phyloP scores from a whole-genome alignment of 2,329 filamentous ascomycete species.

The Pestalotiopsis sp. region DNA sequence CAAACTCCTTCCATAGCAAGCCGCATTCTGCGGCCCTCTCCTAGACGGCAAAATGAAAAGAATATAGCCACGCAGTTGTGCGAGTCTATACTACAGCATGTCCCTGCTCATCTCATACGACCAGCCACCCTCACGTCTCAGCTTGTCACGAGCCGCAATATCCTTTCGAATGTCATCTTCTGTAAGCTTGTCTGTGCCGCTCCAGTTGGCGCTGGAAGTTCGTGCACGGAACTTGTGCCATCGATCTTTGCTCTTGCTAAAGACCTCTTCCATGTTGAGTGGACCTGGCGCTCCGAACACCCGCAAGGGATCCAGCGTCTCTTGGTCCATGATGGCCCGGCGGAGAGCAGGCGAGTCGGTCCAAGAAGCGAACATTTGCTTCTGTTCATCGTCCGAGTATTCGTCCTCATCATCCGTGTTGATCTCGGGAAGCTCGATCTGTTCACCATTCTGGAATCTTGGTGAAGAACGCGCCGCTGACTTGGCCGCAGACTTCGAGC shows the following conservation, averaged over 20 bases:
- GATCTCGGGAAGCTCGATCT: conserved; percentile 92
- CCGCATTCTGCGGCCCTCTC: not conserved
- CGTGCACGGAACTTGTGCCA: conserved; percentile 87
- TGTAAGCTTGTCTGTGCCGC: conserved; percentile 73
- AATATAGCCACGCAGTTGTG: not conserved
- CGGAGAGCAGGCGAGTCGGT: conserved; percentile 85
- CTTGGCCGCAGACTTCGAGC: conserved; percentile 61
- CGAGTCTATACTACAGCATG: conserved; percentile 24
- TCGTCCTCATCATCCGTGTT: conserved; percentile 93
- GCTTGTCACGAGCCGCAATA: conserved; percentile 66
- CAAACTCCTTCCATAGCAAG: not conserved
- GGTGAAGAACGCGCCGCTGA: conserved; percentile 72
- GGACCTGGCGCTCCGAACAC: conserved; percentile 90
- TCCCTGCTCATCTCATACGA: conserved; percentile 51
- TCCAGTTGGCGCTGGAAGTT: conserved; percentile 96
- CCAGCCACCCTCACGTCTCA: conserved; percentile 75
- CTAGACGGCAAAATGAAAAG: not conserved
- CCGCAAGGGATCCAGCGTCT: conserved; percentile 78
- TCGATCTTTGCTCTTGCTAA: conserved; percentile 83
- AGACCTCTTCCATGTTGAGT: conserved; percentile 95
- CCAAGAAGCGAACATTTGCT: conserved; percentile 76
- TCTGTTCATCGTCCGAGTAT: conserved; percentile 62
- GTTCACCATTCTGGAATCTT: conserved; percentile 85
- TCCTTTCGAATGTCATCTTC: conserved; percentile 75
- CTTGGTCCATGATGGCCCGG: conserved; percentile 76